A percentile compares a stretch with the other conserved stretches of the same genome.
Evolutionary conservation across 768 basidiomycete genomes (phyloP).

Genomic region (Panus rudis): DNA sequence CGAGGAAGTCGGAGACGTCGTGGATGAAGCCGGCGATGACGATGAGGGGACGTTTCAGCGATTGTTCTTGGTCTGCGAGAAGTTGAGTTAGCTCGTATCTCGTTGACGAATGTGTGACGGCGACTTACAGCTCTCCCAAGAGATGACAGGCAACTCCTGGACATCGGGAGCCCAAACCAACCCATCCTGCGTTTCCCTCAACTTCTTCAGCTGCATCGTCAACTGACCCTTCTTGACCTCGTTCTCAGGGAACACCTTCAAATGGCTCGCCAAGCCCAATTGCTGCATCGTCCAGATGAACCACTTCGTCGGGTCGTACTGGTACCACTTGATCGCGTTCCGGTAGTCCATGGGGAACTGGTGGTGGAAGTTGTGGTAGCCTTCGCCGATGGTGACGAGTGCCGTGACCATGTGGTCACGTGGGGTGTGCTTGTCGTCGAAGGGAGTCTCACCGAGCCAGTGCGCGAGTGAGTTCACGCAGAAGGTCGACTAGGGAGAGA

Average conservation of each 20-base stretch:
- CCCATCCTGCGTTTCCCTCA: slow-evolving; percentile 56
- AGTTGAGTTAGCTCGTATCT: neutral
- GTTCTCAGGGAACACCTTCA: slow-evolving; percentile 82
- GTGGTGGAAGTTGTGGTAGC: slow-evolving; percentile 76
- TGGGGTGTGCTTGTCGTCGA: slow-evolving; percentile 50
- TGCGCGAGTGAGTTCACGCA: slow-evolving; percentile 56
- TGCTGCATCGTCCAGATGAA: slow-evolving; percentile 66
- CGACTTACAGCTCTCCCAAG: slow-evolving; percentile 73
- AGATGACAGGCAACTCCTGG: slow-evolving; percentile 62
- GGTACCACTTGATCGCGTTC: slow-evolving; percentile 56
- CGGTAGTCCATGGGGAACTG: slow-evolving; percentile 53
- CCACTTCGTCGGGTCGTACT: slow-evolving; percentile 67
- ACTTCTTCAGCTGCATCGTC: slow-evolving; percentile 75
- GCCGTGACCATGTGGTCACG: slow-evolving; percentile 45
- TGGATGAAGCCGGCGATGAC: slow-evolving; percentile 85
- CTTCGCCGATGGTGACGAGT: slow-evolving; percentile 62
- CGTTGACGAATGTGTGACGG: slow-evolving; percentile 1
- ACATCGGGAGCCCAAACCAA: slow-evolving; percentile 55
- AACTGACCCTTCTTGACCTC: slow-evolving; percentile 79
- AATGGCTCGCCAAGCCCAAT: slow-evolving; percentile 70
- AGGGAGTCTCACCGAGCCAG: slow-evolving; percentile 48
- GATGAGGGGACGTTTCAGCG: slow-evolving; percentile 57
- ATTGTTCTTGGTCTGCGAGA: slow-evolving; percentile 56
- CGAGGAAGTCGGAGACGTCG: slow-evolving; percentile 66
- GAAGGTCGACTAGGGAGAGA: slow-evolving; percentile 36